These are phyloP conservation scores for Kuraishia floccosa DNA, from an alignment of 805 yeast genomes.

Conservation along the genomic window DNA sequence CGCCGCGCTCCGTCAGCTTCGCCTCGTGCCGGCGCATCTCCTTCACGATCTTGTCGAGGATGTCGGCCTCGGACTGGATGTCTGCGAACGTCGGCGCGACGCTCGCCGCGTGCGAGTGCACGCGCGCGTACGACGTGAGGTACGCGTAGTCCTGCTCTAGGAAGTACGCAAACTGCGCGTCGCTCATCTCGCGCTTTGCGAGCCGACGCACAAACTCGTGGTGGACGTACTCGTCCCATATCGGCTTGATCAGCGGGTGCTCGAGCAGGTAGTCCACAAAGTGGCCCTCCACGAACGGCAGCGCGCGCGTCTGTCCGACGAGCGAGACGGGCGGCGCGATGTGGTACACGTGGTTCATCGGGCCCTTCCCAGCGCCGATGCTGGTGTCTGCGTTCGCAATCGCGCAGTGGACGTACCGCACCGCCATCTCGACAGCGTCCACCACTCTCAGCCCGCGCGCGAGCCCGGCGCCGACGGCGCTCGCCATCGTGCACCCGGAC, in stretches of 20 bases:
- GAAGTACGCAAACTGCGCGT: slow-evolving; percentile 30
- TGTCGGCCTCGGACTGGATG: slow-evolving; percentile 35
- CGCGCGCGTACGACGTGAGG: slow-evolving; percentile 53
- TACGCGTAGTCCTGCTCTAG: slow-evolving; percentile 61
- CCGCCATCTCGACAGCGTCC: slow-evolving; percentile 42
- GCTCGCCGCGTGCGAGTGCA: slow-evolving; percentile 53
- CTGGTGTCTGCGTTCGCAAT: slow-evolving; percentile 31
- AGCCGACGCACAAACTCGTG: slow-evolving; percentile 52
- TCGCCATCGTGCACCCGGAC: slow-evolving; percentile 82
- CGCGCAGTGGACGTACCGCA: slow-evolving; percentile 59
- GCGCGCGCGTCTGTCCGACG: slow-evolving; percentile 5
- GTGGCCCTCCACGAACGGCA: slow-evolving; percentile 21
- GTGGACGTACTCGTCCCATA: slow-evolving; percentile 47
- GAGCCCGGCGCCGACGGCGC: slow-evolving; percentile 67
- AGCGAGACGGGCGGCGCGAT: slow-evolving; percentile 12
- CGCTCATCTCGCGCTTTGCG: slow-evolving; percentile 38
- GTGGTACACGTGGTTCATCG: slow-evolving; percentile 55
- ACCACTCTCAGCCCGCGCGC: slow-evolving; percentile 40
- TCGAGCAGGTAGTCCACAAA: slow-evolving; percentile 37
- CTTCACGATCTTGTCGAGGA: slow-evolving; percentile 35
- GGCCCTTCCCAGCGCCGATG: slow-evolving; percentile 51
- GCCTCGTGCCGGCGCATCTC: slow-evolving; percentile 48
- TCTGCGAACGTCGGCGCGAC: slow-evolving; percentile 45
- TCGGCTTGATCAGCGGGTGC: slow-evolving; percentile 42
- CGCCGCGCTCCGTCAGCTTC: slow-evolving; percentile 31